Percentiles rank a stretch among this genome's conserved stretches.
phyloP scores from a whole-genome alignment of 1,284 basidiomycete genomes.

The Trichosporon sp. region DNA sequence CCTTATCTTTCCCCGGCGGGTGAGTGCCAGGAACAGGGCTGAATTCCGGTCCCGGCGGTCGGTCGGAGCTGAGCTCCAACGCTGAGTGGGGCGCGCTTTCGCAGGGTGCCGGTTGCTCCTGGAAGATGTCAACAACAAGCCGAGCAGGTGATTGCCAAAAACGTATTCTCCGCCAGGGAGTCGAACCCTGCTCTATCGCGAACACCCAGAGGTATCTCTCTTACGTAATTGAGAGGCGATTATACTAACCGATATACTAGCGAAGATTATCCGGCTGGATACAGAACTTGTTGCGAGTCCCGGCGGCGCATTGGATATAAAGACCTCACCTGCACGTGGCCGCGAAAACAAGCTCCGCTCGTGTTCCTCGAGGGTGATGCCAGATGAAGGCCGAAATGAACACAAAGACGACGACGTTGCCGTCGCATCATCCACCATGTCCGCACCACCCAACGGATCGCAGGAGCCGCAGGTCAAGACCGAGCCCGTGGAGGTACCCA shows the following conservation, averaged over 20 bases:
- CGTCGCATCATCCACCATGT: conserved; percentile 3
- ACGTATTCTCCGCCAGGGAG: conserved; percentile 13
- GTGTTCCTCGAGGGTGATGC: neutral
- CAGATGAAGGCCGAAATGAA: no score
- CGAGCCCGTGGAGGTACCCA: neutral
- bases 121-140: neutral
- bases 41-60: neutral
- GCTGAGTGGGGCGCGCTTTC: neutral
- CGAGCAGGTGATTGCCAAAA: no score
- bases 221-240: conserved; percentile 10
- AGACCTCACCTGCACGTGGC: neutral
- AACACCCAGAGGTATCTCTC: neutral
- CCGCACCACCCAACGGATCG: conserved; percentile 4
- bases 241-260: conserved; percentile 17
- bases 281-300: neutral
- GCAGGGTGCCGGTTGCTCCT: no score
- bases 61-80: neutral
- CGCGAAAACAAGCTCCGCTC: neutral
- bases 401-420: neutral
- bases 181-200: conserved; percentile 17
- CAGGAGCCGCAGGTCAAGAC: conserved; percentile 3
- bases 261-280: neutral
- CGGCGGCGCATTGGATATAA: neutral
- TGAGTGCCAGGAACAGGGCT: neutral
- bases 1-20: neutral